phyloP scores from a whole-genome alignment of 2,329 filamentous ascomycete species.

The Cercospora zeae-maydis region DNA sequence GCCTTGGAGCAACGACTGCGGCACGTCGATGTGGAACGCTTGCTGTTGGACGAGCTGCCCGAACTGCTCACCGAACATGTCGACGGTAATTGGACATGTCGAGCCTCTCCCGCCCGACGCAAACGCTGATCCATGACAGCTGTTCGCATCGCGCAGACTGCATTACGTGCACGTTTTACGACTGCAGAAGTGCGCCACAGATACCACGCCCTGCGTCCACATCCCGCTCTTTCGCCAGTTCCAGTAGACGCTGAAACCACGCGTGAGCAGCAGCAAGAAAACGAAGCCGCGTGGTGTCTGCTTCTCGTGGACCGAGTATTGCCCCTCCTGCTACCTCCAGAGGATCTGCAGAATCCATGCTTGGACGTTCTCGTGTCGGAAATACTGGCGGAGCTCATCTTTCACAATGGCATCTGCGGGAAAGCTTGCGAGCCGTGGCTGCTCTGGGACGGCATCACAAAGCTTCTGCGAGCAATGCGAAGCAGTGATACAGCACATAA shows the following conservation, averaged over 20 bases:
- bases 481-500: conserved; percentile 23
- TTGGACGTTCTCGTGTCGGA: conserved; percentile 79
- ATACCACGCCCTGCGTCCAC: conserved; percentile 79
- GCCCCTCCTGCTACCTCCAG: conserved; percentile 80
- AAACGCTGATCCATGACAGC: conserved; percentile 30
- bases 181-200: conserved; percentile 17
- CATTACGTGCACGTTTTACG: conserved; percentile 4
- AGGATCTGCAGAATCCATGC: conserved; percentile 85
- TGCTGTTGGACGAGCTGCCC: conserved; percentile 85
- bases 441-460: conserved; percentile 78
- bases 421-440: conserved; percentile 85
- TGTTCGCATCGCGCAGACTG: conserved; percentile 20
- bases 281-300: conserved; percentile 81
- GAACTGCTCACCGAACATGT: conserved; percentile 77
- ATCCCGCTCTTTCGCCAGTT: conserved; percentile 75
- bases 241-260: conserved; percentile 46
- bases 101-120: background rate
- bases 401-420: conserved; percentile 75
- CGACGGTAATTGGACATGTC: conserved; percentile 54
- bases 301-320: conserved; percentile 79
- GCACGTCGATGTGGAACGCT: conserved; percentile 74
- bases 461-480: conserved; percentile 52
- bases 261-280: conserved; percentile 59
- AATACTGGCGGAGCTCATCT: conserved; percentile 83
- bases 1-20: conserved; percentile 82